Evolutionary conservation across 805 yeast species (phyloP).

Genomic region (Pichia membranifaciens): DNA sequence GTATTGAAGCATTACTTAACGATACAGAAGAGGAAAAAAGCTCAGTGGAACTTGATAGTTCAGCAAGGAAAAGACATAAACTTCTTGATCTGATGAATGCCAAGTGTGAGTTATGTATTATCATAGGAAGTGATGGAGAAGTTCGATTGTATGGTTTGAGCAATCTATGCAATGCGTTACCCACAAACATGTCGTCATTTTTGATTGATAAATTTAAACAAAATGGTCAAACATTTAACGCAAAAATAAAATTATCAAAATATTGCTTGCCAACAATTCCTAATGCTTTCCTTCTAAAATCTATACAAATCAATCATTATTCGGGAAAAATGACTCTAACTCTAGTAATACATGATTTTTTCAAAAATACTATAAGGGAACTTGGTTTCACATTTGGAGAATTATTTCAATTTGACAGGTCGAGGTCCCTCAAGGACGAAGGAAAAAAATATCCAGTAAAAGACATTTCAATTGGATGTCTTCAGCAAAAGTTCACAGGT

Average conservation of each 20-base stretch:
- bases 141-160: constrained; percentile 42
- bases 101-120: constrained; percentile 36
- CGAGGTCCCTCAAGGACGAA: background rate
- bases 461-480: constrained; percentile 20
- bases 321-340: constrained; percentile 28
- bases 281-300: constrained; percentile 21
- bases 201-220: constrained; percentile 28
- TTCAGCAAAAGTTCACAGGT: constrained; percentile 68
- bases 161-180: constrained; percentile 42
- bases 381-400: constrained; percentile 30
- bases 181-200: constrained; percentile 42
- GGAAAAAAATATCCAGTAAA: background rate
- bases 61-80: constrained; percentile 16
- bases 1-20: constrained; percentile 20
- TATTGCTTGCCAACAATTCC: constrained; percentile 30
- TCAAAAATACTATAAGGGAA: constrained; percentile 30
- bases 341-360: constrained; percentile 41
- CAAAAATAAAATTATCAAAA: constrained; percentile 19
- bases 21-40: constrained; percentile 16
- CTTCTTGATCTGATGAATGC: constrained; percentile 24
- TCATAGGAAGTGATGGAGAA: constrained; percentile 37
- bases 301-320: constrained; percentile 18
- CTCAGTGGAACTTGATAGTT: background rate
- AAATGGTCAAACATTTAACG: constrained; percentile 14
- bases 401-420: constrained; percentile 22